A percentile compares a stretch with the other conserved stretches of the same genome.
phyloP scores from a whole-genome alignment of 306 rosid species.

The Begonia loranthoides region DNA sequence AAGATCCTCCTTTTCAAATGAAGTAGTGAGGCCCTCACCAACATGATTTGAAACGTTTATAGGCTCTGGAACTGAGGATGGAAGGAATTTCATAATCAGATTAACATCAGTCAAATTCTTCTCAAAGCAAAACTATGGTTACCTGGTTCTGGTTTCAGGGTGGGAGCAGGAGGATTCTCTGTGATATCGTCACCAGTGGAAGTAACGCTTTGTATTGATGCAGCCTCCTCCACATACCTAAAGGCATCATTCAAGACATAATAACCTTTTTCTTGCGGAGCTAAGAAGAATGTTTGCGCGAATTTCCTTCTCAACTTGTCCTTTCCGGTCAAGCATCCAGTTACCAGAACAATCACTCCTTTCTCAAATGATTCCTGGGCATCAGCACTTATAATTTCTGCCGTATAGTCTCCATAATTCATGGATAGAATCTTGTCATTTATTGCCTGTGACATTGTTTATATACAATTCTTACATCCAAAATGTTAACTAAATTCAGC shows the following conservation, averaged over 20 bases:
- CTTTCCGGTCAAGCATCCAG: conserved; percentile 61
- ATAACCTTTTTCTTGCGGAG: conserved; percentile 88
- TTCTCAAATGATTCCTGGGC: conserved; percentile 65
- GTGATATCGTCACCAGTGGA: conserved; percentile 21
- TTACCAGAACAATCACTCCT: conserved; percentile 79
- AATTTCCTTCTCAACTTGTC: conserved; percentile 45
- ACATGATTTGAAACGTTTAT: conserved; percentile 15
- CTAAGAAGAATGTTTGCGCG: conserved; percentile 80
- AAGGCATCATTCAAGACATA: conserved; percentile 78
- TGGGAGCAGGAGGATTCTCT: conserved; percentile 36
- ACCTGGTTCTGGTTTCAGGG: conserved; percentile 54
- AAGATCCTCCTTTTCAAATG: conserved; percentile 29
- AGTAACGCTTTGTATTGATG: conserved; percentile 14
- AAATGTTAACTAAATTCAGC: too few relatives aligned
- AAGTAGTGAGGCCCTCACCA: conserved; percentile 23
- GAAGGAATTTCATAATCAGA: conserved; percentile 22
- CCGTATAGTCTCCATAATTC: conserved; percentile 40
- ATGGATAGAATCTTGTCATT: conserved; percentile 60
- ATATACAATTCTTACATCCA: too few relatives aligned
- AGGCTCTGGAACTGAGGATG: conserved; percentile 15
- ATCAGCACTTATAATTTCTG: conserved; percentile 59
- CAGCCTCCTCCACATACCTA: conserved; percentile 52
- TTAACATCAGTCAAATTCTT: background rate
- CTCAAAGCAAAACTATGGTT: conserved; percentile 8
- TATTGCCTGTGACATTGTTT: conserved; percentile 38